Percentiles rank a stretch among this genome's conserved stretches.
These are phyloP conservation scores for Rhododendron ovatum DNA, from an alignment of 148 eudicot species.

Conservation along the genomic window DNA sequence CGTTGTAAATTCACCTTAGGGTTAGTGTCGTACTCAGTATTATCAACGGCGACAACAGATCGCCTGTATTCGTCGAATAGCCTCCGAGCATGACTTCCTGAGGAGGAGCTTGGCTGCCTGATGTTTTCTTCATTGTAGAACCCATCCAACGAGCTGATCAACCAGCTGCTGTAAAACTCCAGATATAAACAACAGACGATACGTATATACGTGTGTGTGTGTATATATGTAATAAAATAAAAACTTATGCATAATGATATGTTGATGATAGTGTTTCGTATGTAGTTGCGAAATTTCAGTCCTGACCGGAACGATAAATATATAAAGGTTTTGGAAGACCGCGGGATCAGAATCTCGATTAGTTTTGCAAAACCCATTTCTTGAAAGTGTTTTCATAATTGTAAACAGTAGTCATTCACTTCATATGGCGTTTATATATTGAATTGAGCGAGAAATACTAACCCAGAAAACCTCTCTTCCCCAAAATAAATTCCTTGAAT, in stretches of 20 bases:
- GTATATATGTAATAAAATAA: background rate
- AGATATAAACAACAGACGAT: background rate
- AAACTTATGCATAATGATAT: background rate
- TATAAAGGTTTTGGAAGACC: background rate
- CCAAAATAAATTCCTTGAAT: background rate
- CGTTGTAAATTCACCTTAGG: background rate
- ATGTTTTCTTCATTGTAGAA: slow-evolving; percentile 32
- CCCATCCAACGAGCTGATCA: slow-evolving; percentile 44
- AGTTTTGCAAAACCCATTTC: background rate
- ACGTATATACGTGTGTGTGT: too few relatives aligned
- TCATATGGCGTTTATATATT: background rate
- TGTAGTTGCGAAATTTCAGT: too few relatives aligned
- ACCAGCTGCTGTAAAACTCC: slow-evolving; percentile 26
- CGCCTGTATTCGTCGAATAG: slow-evolving; percentile 52
- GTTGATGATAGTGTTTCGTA: too few relatives aligned
- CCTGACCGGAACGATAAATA: too few relatives aligned
- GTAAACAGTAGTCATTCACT: background rate
- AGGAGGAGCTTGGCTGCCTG: slow-evolving; percentile 37
- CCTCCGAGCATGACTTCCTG: slow-evolving; percentile 28
- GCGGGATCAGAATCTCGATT: background rate
- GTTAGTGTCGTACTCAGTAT: slow-evolving; percentile 14
- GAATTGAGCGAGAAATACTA: background rate
- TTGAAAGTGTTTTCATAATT: background rate
- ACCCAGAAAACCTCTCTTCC: background rate
- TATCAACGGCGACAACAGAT: slow-evolving; percentile 7